A percentile compares a stretch with the other conserved stretches of the same genome.
Conservation (phyloP, 2,329 filamentous ascomycete species). For the Trichoderma breve region DNA sequence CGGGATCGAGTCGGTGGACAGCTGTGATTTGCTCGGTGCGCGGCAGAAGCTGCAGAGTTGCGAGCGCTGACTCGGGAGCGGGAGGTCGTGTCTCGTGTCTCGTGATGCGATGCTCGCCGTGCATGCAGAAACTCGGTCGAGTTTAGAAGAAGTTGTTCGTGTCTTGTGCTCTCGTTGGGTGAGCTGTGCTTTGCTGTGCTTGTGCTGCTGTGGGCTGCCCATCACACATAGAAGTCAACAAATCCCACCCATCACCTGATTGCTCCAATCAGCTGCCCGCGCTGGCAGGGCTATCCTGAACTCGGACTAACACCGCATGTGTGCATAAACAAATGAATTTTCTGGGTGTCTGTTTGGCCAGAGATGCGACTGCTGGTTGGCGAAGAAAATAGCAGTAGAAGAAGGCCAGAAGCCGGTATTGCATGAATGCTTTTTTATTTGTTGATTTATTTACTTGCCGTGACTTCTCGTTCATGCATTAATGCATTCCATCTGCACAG, state of each 20-base stretch:
- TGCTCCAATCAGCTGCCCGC: slow-evolving; percentile 17
- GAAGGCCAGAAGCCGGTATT: neutral
- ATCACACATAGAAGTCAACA: slow-evolving; percentile 16
- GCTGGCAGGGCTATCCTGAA: slow-evolving; percentile 2
- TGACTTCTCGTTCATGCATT: neutral
- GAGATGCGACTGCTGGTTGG: neutral
- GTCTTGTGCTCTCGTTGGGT: slow-evolving; percentile 3
- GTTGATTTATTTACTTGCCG: neutral
- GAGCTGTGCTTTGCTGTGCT: neutral
- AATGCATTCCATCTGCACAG: neutral
- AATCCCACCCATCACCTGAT: slow-evolving; percentile 13
- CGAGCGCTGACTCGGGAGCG: neutral
- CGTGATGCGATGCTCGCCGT: neutral
- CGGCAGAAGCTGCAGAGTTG: neutral
- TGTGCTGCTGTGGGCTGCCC: slow-evolving; percentile 2
- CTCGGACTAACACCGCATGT: neutral
- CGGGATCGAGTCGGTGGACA: neutral
- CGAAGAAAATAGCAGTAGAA: neutral
- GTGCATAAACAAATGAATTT: slow-evolving; percentile 3
- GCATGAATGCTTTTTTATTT: neutral
- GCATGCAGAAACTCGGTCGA: neutral
- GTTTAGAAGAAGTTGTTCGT: neutral
- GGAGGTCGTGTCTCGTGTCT: neutral
- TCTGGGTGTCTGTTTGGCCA: neutral
- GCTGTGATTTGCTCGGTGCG: neutral